phyloP scores from a whole-genome alignment of 1,139 yeast genomes.

The Hyphopichia khmerensis region DNA sequence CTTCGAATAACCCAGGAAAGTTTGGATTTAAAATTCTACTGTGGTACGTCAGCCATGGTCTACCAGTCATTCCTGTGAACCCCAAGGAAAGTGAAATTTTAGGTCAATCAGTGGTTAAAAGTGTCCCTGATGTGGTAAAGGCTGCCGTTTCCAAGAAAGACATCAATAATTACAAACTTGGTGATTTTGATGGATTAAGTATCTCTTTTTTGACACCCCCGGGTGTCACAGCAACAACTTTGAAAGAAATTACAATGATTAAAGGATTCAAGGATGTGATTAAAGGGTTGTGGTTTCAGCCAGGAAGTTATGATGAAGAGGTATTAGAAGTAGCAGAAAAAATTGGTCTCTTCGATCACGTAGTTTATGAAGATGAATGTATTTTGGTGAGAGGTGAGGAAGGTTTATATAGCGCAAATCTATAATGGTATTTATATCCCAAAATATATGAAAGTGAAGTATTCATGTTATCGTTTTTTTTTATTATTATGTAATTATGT shows the following conservation, averaged over 20 bases:
- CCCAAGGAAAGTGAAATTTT: constrained; percentile 51
- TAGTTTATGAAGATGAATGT: constrained; percentile 64
- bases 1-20: constrained; percentile 62
- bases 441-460: no score
- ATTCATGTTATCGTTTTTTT: no score
- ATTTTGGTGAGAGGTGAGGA: constrained; percentile 68
- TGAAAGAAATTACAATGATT: constrained; percentile 39
- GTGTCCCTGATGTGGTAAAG: constrained; percentile 34
- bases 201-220: constrained; percentile 79
- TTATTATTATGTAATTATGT: no score
- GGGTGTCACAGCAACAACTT: constrained; percentile 46
- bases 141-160: constrained; percentile 22
- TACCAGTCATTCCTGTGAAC: constrained; percentile 70
- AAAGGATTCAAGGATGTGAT: constrained; percentile 33
- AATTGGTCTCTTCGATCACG: constrained; percentile 42
- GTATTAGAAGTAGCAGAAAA: constrained; percentile 44
- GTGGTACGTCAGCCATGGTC: constrained; percentile 62
- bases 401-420: constrained; percentile 40
- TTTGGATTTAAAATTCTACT: constrained; percentile 68
- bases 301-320: constrained; percentile 66
- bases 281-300: constrained; percentile 78
- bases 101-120: constrained; percentile 38
- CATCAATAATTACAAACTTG: constrained; percentile 24
- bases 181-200: constrained; percentile 43
- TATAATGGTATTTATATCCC: no score